Conservation (phyloP, 345 rosid species). For the Nephelium lappaceum region DNA sequence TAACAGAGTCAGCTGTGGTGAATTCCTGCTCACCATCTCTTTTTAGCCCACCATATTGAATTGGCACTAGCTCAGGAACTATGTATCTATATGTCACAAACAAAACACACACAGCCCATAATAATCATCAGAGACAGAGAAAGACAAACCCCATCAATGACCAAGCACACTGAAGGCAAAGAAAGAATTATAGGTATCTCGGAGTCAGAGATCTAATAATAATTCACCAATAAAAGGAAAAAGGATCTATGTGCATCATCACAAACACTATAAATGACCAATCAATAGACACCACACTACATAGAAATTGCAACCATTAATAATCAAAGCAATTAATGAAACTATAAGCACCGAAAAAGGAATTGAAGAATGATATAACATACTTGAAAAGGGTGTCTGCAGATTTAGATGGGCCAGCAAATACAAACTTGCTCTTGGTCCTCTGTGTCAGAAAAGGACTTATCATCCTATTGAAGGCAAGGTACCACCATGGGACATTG, state of each 20-base stretch:
- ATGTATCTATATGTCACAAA: constrained; percentile 51
- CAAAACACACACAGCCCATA: background rate
- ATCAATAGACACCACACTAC: too few species aligned
- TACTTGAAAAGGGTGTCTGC: constrained; percentile 86
- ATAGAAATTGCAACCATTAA: too few species aligned
- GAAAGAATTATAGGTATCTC: too few species aligned
- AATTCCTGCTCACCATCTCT: constrained; percentile 62
- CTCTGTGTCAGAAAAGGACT: constrained; percentile 75
- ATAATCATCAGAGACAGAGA: background rate
- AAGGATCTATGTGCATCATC: too few species aligned
- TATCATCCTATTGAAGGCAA: constrained; percentile 59
- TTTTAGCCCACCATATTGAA: constrained; percentile 69
- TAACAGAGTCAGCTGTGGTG: constrained; percentile 48
- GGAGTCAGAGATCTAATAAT: background rate
- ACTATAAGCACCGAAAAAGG: background rate
- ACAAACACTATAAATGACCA: background rate
- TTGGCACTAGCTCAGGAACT: constrained; percentile 67
- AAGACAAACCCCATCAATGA: too few species aligned
- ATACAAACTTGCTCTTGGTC: constrained; percentile 77
- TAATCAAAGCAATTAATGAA: too few species aligned
- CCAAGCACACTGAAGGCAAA: too few species aligned
- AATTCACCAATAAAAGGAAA: background rate
- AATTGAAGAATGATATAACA: background rate
- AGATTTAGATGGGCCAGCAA: constrained; percentile 57
- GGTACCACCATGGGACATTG: constrained; percentile 87